Evolutionary conservation across 2,329 filamentous ascomycete species (phyloP).

Genomic region (Fusarium heterosporum): DNA sequence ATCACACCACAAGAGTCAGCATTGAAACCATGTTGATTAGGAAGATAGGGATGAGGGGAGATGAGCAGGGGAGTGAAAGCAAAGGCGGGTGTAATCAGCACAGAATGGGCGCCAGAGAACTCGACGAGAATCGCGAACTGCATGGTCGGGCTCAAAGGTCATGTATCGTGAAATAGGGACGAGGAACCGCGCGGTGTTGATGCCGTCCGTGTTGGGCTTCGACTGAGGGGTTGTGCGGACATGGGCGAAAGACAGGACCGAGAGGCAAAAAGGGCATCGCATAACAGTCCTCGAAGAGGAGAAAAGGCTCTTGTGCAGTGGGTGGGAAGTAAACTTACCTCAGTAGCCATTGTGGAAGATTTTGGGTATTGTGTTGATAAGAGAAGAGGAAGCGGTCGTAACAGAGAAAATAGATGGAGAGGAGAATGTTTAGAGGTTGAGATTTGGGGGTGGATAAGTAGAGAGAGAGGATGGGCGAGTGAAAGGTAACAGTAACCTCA

Average conservation of each 20-base stretch:
- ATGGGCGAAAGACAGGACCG: constrained; percentile 37
- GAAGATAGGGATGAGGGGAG: constrained; percentile 25
- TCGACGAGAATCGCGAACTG: constrained; percentile 11
- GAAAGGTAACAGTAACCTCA: constrained; percentile 29
- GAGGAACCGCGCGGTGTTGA: constrained; percentile 29
- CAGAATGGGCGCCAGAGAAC: not conserved
- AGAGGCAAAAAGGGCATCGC: constrained; percentile 40
- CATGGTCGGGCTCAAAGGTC: constrained; percentile 1
- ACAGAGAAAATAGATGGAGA: constrained; percentile 33
- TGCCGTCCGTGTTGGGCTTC: constrained; percentile 28
- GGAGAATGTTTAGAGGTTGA: constrained; percentile 33
- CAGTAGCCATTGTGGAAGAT: constrained; percentile 51
- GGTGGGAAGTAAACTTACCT: constrained; percentile 46
- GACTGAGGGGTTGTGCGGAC: constrained; percentile 48
- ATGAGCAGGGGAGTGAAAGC: constrained; percentile 9
- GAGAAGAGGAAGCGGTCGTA: constrained; percentile 38
- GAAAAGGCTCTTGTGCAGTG: constrained; percentile 15
- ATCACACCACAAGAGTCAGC: constrained; percentile 54
- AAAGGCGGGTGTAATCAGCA: not conserved
- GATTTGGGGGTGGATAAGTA: constrained; percentile 44
- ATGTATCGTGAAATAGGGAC: constrained; percentile 12
- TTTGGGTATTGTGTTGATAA: constrained; percentile 39
- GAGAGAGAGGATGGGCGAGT: constrained; percentile 41
- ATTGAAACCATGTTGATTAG: constrained; percentile 38
- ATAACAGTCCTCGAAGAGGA: constrained; percentile 20